A percentile compares a stretch with the other conserved stretches of the same genome.
Conservation (phyloP, 2,329 filamentous ascomycete genomes). For the Paraphaeosphaeria sporulosa region DNA sequence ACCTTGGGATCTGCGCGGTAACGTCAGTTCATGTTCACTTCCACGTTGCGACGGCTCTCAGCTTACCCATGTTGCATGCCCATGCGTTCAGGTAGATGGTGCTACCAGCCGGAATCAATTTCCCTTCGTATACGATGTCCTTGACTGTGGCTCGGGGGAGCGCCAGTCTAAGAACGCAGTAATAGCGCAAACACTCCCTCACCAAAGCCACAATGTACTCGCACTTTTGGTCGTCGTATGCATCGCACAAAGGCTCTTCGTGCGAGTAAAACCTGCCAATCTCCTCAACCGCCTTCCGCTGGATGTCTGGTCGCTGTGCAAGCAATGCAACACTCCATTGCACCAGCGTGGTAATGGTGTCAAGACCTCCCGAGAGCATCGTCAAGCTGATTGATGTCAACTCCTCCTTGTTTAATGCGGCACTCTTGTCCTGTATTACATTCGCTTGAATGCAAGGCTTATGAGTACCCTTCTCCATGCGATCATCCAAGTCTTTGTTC, state of each 20-base stretch:
- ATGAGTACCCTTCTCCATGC: conserved; percentile 67
- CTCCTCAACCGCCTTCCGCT: conserved; percentile 65
- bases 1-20: conserved; percentile 56
- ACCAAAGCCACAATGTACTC: conserved; percentile 70
- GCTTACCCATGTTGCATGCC: conserved; percentile 72
- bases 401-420: conserved; percentile 68
- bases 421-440: conserved; percentile 69
- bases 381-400: conserved; percentile 71
- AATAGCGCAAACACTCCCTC: conserved; percentile 68
- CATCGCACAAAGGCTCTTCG: conserved; percentile 65
- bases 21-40: conserved; percentile 10
- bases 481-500: conserved; percentile 66
- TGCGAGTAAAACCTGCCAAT: conserved; percentile 63
- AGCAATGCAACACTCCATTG: conserved; percentile 71
- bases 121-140: conserved; percentile 65
- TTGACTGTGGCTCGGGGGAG: conserved; percentile 68
- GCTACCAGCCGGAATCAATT: conserved; percentile 67
- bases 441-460: conserved; percentile 73
- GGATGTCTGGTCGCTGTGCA: conserved; percentile 67
- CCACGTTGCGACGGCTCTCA: not conserved
- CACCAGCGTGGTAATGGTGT: conserved; percentile 71
- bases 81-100: conserved; percentile 72
- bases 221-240: conserved; percentile 69
- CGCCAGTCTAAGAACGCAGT: conserved; percentile 68
- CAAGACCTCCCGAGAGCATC: conserved; percentile 72